phyloP scores from a whole-genome alignment of 768 basidiomycete genomes.

The Hebeloma cylindrosporum region DNA sequence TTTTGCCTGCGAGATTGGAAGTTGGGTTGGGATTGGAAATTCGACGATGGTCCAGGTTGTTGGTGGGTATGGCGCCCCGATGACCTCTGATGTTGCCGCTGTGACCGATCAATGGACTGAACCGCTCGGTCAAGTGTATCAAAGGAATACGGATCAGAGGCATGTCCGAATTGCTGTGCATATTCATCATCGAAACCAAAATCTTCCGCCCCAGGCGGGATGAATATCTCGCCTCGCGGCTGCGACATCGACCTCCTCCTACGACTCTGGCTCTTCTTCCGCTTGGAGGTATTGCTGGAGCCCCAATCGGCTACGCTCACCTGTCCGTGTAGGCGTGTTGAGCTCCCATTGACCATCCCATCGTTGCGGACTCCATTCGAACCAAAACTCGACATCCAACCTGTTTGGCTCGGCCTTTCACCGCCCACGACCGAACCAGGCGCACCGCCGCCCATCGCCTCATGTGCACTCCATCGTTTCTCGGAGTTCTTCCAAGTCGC shows the following conservation, averaged over 20 bases:
- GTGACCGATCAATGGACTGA: too few relatives aligned
- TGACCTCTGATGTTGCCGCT: too few relatives aligned
- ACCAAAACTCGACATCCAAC: conserved; percentile 3
- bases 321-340: too few relatives aligned
- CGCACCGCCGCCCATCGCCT: conserved; percentile 20
- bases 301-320: too few relatives aligned
- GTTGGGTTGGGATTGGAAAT: conserved; percentile 5
- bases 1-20: conserved; percentile 1
- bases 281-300: neutral
- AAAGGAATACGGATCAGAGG: too few relatives aligned
- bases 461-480: conserved; percentile 15
- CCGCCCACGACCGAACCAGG: conserved; percentile 12
- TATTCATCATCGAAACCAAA: conserved; percentile 4
- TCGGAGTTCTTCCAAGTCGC: neutral
- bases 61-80: neutral
- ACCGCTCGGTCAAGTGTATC: too few relatives aligned
- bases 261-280: conserved; percentile 1
- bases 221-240: conserved; percentile 11
- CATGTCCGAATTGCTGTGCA: neutral
- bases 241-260: conserved; percentile 6
- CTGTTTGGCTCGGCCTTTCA: conserved; percentile 4
- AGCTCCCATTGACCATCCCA: too few relatives aligned
- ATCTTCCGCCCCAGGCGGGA: conserved; percentile 10
- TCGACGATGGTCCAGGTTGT: conserved; percentile 1
- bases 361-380: neutral